Evolutionary conservation across 2,329 filamentous ascomycete species (phyloP), one percentile per base, ranked within the genome.

Genomic region (Orbilia oligospora): DNA sequence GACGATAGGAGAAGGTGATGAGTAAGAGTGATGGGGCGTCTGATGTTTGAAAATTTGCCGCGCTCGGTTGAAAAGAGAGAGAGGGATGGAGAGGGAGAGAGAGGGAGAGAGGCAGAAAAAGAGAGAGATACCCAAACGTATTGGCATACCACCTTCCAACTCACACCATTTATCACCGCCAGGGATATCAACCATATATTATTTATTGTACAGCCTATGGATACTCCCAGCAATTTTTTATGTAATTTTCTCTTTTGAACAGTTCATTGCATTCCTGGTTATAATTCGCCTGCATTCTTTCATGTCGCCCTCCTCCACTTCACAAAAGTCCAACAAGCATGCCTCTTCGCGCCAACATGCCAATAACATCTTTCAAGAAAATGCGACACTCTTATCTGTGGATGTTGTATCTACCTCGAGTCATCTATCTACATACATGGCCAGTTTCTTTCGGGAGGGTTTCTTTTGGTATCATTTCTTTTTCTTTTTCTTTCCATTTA

Each of bases 151-250:
- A 53, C 16, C 41, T 61, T n/a, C 51, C 51, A 33, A 58, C 55
- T 53, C 58, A 44, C 30, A 51, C 18, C 36, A 20, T 63, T 63
- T 41, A 41, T 53, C 44, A 61, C 20, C 38, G 27, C 48, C 27
- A 49, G 64, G 41, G 36, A 65, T 30, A 46, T 61, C 49, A 46
- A 55, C 69, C 58, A 58, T 46, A 58, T 46, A 46, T 65, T 71
- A 71, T 65, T 71, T 61, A 58, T 61, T 73, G 61, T 66, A 73
- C 70, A 66, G 69, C 61, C 48, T 10, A 58, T 20, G 14, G 16
- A 63, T 65, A 65, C 22, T 20, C 44, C 41, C 56, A 51, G 48
- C 70, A 73, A 41, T 48, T 48, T 48, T 48, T 48, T 48, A n/a
- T n/a, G n/a, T n/a, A n/a, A n/a, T n/a, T 6, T 6, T 16, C 20